A percentile compares a stretch with the other conserved stretches of the same genome.
Evolutionary conservation across 2,329 filamentous ascomycete genomes (phyloP).

Genomic region (Pseudonectria buxi): DNA sequence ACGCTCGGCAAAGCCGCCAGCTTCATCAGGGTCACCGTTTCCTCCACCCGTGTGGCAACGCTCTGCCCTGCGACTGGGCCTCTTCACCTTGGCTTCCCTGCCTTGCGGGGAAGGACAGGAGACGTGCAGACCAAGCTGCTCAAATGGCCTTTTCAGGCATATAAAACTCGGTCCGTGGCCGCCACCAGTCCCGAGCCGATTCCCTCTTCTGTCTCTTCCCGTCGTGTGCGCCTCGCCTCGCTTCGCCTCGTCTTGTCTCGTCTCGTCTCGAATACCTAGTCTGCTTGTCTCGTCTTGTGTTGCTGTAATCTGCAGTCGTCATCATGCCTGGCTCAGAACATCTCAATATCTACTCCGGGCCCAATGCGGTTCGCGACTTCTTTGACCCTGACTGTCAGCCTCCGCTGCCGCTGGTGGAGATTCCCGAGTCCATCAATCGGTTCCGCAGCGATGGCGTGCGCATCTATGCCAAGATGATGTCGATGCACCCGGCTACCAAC

Average conservation of each 20-base stretch:
- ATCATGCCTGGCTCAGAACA: constrained; percentile 19
- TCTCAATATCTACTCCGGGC: constrained; percentile 49
- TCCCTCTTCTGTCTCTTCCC: neutral
- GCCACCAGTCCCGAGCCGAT: neutral
- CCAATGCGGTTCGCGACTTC: constrained; percentile 48
- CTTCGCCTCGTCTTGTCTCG: constrained; percentile 1
- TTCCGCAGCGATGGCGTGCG: constrained; percentile 50
- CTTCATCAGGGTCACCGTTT: too few relatives aligned
- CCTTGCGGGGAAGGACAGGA: neutral
- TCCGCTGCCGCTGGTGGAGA: constrained; percentile 52
- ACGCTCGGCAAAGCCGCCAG: too few relatives aligned
- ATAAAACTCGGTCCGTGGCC: too few relatives aligned
- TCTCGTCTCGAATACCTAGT: neutral
- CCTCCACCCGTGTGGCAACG: too few relatives aligned
- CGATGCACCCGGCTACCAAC: constrained; percentile 54
- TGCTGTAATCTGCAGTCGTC: constrained; percentile 6
- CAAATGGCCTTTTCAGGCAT: too few relatives aligned
- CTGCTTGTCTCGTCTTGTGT: neutral
- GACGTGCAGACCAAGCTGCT: too few relatives aligned
- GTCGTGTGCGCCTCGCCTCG: neutral
- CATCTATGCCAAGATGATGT: constrained; percentile 61
- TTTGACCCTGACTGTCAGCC: constrained; percentile 52
- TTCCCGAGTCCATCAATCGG: constrained; percentile 50
- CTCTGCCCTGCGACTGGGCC: too few relatives aligned
- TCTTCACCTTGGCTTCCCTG: too few relatives aligned